These are phyloP conservation scores for Debaryomyces coudertii DNA, from an alignment of 1,139 yeast species.

Conservation along the genomic window DNA sequence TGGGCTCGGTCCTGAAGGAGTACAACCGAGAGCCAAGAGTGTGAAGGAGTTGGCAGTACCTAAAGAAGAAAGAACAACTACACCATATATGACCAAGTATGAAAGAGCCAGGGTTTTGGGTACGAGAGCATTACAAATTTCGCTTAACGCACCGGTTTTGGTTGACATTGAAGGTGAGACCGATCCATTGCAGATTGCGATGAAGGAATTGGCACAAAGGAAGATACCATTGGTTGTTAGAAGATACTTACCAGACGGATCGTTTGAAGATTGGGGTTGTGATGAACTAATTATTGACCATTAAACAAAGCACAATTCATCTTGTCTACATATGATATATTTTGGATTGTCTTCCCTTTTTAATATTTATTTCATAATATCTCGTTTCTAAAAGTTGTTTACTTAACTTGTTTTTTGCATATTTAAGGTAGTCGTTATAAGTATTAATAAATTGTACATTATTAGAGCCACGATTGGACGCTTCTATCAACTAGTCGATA, in stretches of 20 bases:
- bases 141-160: conserved; percentile 97
- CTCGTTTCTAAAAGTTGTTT: conserved; percentile 7
- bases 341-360: not conserved
- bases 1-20: conserved; percentile 63
- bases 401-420: conserved; percentile 4
- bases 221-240: conserved; percentile 94
- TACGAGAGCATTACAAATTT: conserved; percentile 93
- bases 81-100: conserved; percentile 98
- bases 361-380: conserved; percentile 3
- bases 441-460: conserved; percentile 9
- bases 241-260: conserved; percentile 95
- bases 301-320: not conserved
- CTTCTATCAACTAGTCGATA: conserved; percentile 31
- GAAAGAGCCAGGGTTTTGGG: conserved; percentile 97
- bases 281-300: conserved; percentile 89
- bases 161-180: conserved; percentile 99
- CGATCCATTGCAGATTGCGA: conserved; percentile 97
- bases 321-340: not conserved
- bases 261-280: conserved; percentile 98
- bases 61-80: conserved; percentile 84
- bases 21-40: conserved; percentile 60
- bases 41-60: conserved; percentile 85
- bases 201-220: conserved; percentile 93
- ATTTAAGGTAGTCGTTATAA: conserved; percentile 5
- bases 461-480: conserved; percentile 2